These are phyloP conservation scores for Solanum sejunctum DNA, from an alignment of 257 asterid genomes.

Conservation along the genomic window DNA sequence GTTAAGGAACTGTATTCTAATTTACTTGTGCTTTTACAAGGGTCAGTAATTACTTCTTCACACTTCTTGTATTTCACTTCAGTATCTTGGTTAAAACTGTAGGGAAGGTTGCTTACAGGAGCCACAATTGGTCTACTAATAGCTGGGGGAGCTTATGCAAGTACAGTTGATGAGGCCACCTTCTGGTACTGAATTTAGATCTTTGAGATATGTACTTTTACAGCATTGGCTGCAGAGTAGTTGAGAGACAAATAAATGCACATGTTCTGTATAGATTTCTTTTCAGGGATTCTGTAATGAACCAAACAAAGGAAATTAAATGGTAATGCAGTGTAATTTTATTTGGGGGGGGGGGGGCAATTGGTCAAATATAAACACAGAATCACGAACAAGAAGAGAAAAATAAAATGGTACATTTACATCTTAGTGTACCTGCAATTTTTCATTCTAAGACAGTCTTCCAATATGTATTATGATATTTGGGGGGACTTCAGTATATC, in stretches of 20 bases:
- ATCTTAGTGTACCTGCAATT: not conserved
- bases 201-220: not conserved
- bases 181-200: constrained; percentile 50
- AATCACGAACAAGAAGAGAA: not conserved
- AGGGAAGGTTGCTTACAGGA: constrained; percentile 90
- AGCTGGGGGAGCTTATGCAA: constrained; percentile 95
- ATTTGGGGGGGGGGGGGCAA: not conserved
- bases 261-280: not conserved
- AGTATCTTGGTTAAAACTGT: constrained; percentile 20
- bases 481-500: not conserved
- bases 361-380: not conserved
- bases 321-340: not conserved
- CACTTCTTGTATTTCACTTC: not conserved
- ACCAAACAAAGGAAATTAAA: not conserved
- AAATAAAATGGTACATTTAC: not conserved
- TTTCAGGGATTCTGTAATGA: not conserved
- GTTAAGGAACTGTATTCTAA: not conserved
- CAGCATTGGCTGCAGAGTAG: not conserved
- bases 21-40: not conserved
- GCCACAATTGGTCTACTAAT: constrained; percentile 77
- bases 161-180: constrained; percentile 98
- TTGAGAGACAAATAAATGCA: not conserved
- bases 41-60: not conserved
- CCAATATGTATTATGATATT: not conserved
- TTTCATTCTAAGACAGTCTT: not conserved